Base-by-base conservation (phyloP, 2,329 filamentous ascomycete genomes). In the Tolypocladium endophyticum region DNA sequence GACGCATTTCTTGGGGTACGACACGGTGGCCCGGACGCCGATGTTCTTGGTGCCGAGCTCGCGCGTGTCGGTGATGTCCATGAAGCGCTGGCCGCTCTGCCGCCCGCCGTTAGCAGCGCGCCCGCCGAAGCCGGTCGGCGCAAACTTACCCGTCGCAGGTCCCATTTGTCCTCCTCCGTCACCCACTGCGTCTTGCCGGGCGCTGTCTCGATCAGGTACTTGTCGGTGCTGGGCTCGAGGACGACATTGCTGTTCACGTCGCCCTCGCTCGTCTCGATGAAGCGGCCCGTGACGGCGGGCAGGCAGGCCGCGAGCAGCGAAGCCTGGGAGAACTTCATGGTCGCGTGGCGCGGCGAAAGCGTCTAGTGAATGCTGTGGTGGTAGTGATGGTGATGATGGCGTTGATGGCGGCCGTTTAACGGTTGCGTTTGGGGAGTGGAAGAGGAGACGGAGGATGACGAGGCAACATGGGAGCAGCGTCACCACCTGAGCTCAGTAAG, bases 141-240 rank as follows among this genome's bases (percentile, higher is more conserved):
- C 5, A 35, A 28, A 59, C 56, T 28, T 54, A 95, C 92, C 66
- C 91, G 82, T 69, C 89, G 87, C 64, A 97, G 77, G 73, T 87
- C 86, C 92, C 93, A 97, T 76, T 97, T 99, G 77, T 97, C 87
- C 41, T 96, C 90, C 69, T 97, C 93, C 0, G 90, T 95, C 38
- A 97, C 87, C 89, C 90, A 94, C 79, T 82, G 79, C 30, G 87
- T 92, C 71, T 93, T 82, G 59, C 89, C 91, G 4, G 91, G 91
- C n/a, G 84, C 82, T 33, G 94, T 80, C 77, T 97, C 92, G 64
- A 99, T 86, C 55, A 96, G 80, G 72, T 83, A 94, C 66, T 65
- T 64, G 62, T 72, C 68, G 39, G 68, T 65, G 55, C 64, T 64
- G 50, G 79, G 72, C 43, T 76, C 72, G 60, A 84, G 76, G 60